Base-by-base conservation (phyloP, 139 green algal genomes). In the Dunaliella primolecta region DNA sequence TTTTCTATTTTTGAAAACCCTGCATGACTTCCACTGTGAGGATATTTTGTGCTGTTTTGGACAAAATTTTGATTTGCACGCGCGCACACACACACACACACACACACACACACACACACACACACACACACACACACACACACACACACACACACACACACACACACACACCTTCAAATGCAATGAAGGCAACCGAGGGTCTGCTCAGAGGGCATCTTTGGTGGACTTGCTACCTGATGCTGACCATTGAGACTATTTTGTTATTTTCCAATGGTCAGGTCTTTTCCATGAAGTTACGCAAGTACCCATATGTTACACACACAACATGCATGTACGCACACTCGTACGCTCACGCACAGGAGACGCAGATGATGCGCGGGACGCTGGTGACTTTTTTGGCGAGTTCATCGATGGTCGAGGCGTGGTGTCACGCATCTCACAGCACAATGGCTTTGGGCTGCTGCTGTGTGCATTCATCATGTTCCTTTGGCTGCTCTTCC, bases 401-500 rank as follows among this genome's bases (percentile, higher is more conserved):
- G 36, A 30, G 23, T 36, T 38, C 35, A n/a, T 34, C 27, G 2
- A 77, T 56, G 2, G n/a, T 56, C 38, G 30, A 80, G 24, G 46
- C 36, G 25, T 88, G 64, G 35, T 78, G 31, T 34, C 32, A 11
- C 84, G 90, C 33, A 89, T 93, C 71, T 89, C 85, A 34, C 87
- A 91, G 86, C 7, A 84, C 55, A 93, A 93, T 81, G 90, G 90
- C 25, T 55, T 93, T 36, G 79, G 88, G 64, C 86, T 91, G 86
- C 84, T 93, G 33, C 32, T 87, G 15, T 56, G 90, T 55, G 30
- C 89, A 27, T 57, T 83, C 24, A 32, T 82, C n/a, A 81, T 91
- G 78, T 21, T 87, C 72, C n/a, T 90, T 37, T 87, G 83, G 75
- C 81, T 93, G 82, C 74, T 93, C 35, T 21, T 64, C 35, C 64